Base-by-base conservation (phyloP, 805 yeast genomes). In the Myxozyma kluyveri region DNA sequence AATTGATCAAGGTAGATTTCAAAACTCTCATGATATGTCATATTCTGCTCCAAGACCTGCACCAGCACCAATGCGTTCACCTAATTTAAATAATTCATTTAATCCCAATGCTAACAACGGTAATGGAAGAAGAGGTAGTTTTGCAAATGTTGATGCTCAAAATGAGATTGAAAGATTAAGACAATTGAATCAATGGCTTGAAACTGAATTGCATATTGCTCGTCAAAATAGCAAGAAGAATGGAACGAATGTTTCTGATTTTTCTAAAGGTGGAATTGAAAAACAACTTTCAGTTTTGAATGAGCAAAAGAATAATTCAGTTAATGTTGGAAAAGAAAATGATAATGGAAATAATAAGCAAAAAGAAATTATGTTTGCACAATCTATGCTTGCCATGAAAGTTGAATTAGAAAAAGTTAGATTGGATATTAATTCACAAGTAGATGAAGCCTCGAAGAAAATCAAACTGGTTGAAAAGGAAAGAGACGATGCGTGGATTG, bases 181-280 rank as follows among this genome's bases (percentile, higher is more conserved):
- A 3, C 38, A 43, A 3, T 38, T 50, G 12, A 55, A 53, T 45
- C 47, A 50, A 36, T 61, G 64, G 64, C 56, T 52, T 23, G 58
- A 60, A 39, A 33, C 59, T 14, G 64, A 61, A 43, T 55, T 61
- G 10, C 44, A 50, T 27, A 32, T 60, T 17, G 64, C 64, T 14
- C 58, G 62, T 10, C 49, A 58, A 32, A 52, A 56, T 10, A 61
- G 63, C 2, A 57, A 59, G 39, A 46, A 43, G 31, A 39, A 47
- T 4, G 32, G 44, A 12, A 26, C 24, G 4, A n/a, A n/a, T n/a
- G n/a, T n/a, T n/a, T 41, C 60, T 21, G 31, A 45, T 10, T 46
- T 47, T 17, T 47, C 42, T 17, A 46, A 33, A 10, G 42, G 7
- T 9, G 22, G 29, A 18, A 29, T 5, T 18, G 42, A 7, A 5